Conservation (phyloP, 2,329 filamentous ascomycete species). For the Epicoccum nigrum region DNA sequence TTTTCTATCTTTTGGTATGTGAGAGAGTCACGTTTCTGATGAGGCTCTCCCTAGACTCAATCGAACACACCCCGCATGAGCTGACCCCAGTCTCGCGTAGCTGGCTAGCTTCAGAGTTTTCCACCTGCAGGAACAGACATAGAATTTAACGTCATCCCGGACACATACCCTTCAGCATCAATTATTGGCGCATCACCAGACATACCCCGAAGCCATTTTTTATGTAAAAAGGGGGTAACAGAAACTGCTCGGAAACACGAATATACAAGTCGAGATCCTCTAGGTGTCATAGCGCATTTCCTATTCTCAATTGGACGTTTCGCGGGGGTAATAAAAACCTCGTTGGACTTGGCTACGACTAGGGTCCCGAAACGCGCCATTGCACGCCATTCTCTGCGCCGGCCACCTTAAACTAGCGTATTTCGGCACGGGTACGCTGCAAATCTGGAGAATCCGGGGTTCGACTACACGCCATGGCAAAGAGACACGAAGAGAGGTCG, state of each 20-base stretch:
- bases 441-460: conserved; percentile 24
- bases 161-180: conserved; percentile 16
- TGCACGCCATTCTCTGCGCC: conserved; percentile 29
- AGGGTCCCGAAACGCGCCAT: conserved; percentile 24
- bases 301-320: conserved; percentile 18
- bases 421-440: conserved; percentile 18
- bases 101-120: conserved; percentile 27
- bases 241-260: conserved; percentile 27
- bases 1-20: no score
- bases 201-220: conserved; percentile 19
- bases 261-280: conserved; percentile 20
- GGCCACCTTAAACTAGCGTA: conserved; percentile 20
- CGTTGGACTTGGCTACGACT: conserved; percentile 21
- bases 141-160: conserved; percentile 26
- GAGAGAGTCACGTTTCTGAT: neutral
- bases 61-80: conserved; percentile 6
- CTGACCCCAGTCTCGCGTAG: conserved; percentile 15
- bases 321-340: conserved; percentile 31
- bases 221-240: conserved; percentile 42
- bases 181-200: conserved; percentile 32
- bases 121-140: conserved; percentile 17
- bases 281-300: conserved; percentile 26
- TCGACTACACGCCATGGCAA: conserved; percentile 13
- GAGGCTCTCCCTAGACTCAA: neutral
- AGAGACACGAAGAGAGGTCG: conserved; percentile 22